A percentile compares a stretch with the other conserved stretches of the same genome.
phyloP scores from a whole-genome alignment of 2,329 filamentous ascomycete species.

The Aspergillus latus region DNA sequence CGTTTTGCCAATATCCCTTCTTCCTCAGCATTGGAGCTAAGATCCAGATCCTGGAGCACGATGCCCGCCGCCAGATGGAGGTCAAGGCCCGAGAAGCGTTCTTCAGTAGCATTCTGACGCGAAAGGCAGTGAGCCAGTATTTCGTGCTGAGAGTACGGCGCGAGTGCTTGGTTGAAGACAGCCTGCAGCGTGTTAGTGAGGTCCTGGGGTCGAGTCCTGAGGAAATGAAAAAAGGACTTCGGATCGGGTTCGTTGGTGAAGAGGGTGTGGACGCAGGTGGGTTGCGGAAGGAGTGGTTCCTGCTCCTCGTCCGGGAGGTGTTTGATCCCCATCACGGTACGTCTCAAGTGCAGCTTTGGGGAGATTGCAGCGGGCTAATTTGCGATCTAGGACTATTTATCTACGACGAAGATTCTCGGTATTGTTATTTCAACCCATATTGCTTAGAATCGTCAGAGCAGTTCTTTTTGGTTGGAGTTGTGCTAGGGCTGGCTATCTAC shows the following conservation, averaged over 20 bases:
- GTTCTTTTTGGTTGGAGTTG: conserved; percentile 84
- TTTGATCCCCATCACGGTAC: conserved; percentile 87
- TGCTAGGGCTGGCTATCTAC: conserved; percentile 87
- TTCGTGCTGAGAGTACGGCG: conserved; percentile 74
- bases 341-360: too few species aligned
- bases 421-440: conserved; percentile 90
- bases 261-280: conserved; percentile 90
- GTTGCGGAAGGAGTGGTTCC: conserved; percentile 90
- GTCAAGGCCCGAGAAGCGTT: conserved; percentile 85
- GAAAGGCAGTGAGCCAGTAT: conserved; percentile 72
- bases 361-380: conserved; percentile 4
- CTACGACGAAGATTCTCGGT: conserved; percentile 86
- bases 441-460: conserved; percentile 90
- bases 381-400: conserved; percentile 71
- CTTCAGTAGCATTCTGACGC: conserved; percentile 80
- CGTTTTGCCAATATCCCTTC: conserved; percentile 91
- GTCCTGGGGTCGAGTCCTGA: conserved; percentile 77
- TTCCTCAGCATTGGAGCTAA: conserved; percentile 90
- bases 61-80: conserved; percentile 86
- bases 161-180: conserved; percentile 86
- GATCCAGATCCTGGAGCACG: conserved; percentile 84
- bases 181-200: conserved; percentile 78
- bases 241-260: conserved; percentile 82
- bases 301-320: conserved; percentile 81
- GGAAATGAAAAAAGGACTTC: conserved; percentile 85